Percentiles rank a stretch among this genome's conserved stretches.
Evolutionary conservation across 1,284 basidiomycete species (phyloP).

Genomic region (Cystobasidium slooffiae): DNA sequence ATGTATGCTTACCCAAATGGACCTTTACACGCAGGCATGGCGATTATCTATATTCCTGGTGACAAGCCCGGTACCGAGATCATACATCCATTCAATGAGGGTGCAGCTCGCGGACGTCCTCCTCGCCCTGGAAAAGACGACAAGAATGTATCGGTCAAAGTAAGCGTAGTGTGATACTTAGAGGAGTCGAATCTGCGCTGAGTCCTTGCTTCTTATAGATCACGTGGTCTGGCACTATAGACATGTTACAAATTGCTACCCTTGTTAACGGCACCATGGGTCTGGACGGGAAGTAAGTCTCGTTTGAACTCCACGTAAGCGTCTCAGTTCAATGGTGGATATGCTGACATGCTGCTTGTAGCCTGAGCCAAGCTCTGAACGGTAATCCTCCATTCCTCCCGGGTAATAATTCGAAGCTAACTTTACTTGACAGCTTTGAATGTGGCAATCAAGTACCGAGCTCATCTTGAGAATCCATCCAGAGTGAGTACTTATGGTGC

Average conservation of each 20-base stretch:
- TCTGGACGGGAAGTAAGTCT: conserved; percentile 19
- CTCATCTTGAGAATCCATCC: conserved; percentile 6
- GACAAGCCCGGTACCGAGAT: conserved; percentile 8
- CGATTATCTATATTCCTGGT: conserved; percentile 38
- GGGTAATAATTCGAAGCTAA: neutral
- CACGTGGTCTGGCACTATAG: conserved; percentile 9
- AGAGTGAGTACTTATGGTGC: conserved; percentile 3
- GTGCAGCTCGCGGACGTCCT: conserved; percentile 22
- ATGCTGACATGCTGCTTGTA: neutral
- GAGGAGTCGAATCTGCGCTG: neutral
- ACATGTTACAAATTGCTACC: conserved; percentile 15
- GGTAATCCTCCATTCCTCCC: neutral
- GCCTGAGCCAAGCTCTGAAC: conserved; percentile 16
- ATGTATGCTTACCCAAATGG: neutral
- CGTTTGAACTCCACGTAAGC: neutral
- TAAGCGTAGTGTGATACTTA: neutral
- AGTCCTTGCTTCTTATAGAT: conserved; percentile 1
- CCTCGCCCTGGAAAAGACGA: conserved; percentile 15
- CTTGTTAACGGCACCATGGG: neutral
- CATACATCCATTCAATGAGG: conserved; percentile 19
- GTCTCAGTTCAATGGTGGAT: neutral
- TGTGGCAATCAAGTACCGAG: conserved; percentile 29
- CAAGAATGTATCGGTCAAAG: conserved; percentile 37
- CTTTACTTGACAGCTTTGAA: conserved; percentile 14
- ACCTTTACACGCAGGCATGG: conserved; percentile 7